A percentile compares a stretch with the other conserved stretches of the same genome.
Conservation (phyloP, 2,329 filamentous ascomycete species). For the Hypoxylon sp. region DNA sequence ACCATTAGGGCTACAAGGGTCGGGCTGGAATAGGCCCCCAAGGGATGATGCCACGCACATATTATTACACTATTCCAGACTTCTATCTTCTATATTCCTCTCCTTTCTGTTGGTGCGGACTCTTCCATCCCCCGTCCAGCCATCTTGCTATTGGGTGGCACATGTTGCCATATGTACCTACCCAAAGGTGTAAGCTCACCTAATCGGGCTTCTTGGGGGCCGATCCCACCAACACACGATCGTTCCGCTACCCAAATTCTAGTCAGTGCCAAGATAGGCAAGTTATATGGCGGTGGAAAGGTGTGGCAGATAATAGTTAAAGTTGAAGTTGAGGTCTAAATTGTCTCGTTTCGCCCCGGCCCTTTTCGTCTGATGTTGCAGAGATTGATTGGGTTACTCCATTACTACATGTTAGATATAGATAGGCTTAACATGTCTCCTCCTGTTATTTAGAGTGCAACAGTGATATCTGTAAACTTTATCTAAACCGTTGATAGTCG, state of each 20-base stretch:
- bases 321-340: constrained; percentile 5
- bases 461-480: background rate
- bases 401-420: background rate
- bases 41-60: background rate
- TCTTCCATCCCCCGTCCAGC: background rate
- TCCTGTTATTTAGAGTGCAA: background rate
- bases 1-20: constrained; percentile 2
- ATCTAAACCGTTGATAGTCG: background rate
- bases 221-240: constrained; percentile 29
- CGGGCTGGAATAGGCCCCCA: background rate
- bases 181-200: background rate
- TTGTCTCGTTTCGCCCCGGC: constrained; percentile 4
- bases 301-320: background rate
- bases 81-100: background rate
- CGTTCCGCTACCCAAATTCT: constrained; percentile 20
- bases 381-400: background rate
- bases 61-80: background rate
- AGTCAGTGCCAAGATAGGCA: constrained; percentile 6
- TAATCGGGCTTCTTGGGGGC: constrained; percentile 20
- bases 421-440: background rate
- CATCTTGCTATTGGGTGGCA: background rate
- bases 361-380: background rate
- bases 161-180: background rate
- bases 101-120: constrained; percentile 2
- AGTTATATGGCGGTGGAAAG: background rate